Conservation (phyloP, 2,329 filamentous ascomycete species). For the Sporothrix dimorphospora region DNA sequence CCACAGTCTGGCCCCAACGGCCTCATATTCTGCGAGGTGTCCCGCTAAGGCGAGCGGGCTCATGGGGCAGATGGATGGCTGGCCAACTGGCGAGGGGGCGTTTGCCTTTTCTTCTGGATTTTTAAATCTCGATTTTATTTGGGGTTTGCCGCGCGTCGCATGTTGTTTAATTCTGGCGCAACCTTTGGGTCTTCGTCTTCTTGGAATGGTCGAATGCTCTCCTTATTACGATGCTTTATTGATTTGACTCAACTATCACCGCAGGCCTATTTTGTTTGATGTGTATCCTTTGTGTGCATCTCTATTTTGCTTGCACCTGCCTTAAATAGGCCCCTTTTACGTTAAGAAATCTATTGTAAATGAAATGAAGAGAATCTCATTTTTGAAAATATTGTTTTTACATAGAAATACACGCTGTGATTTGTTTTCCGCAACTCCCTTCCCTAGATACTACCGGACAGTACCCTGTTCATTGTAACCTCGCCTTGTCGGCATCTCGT, state of each 20-base stretch:
- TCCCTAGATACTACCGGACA: neutral
- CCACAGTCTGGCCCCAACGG: slow-evolving; percentile 93
- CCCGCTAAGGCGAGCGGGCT: slow-evolving; percentile 47
- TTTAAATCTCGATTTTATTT: neutral
- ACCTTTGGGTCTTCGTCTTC: neutral
- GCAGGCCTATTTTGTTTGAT: neutral
- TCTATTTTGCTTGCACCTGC: no score
- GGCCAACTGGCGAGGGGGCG: no score
- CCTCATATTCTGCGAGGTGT: slow-evolving; percentile 90
- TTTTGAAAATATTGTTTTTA: neutral
- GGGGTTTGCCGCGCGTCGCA: neutral
- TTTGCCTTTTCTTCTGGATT: neutral
- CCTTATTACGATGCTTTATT: neutral
- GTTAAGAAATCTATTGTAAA: neutral
- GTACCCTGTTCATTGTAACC: neutral
- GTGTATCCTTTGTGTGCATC: no score
- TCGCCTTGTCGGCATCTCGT: slow-evolving; percentile 41
- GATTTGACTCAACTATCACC: neutral
- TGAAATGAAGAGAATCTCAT: neutral
- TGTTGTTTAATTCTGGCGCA: slow-evolving; percentile 2
- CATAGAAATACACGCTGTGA: slow-evolving; percentile 24
- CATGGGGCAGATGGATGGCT: neutral
- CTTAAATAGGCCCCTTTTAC: neutral
- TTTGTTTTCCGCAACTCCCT: neutral
- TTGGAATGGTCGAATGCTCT: neutral